A percentile compares a stretch with the other conserved stretches of the same genome.
Conservation (phyloP, 2,329 filamentous ascomycete species). For the Arthrinium phaeospermum region DNA sequence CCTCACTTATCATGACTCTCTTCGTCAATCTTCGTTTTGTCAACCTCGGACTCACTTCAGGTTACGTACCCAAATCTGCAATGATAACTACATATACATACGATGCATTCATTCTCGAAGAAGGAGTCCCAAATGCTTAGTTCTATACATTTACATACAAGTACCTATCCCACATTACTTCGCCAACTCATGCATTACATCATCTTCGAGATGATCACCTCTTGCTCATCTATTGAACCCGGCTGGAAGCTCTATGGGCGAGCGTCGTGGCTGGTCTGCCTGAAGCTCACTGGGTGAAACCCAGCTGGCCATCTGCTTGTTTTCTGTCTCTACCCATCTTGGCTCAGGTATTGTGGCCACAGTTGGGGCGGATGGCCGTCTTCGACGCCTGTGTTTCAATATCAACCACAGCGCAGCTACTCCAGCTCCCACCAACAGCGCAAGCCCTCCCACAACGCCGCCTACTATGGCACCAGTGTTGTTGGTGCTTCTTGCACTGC, state of each 20-base stretch:
- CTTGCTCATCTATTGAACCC: background rate
- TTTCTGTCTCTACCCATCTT: background rate
- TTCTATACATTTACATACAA: background rate
- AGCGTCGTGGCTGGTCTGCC: background rate
- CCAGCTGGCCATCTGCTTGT: background rate
- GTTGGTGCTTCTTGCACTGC: background rate
- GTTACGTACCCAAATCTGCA: background rate
- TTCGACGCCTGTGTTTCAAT: background rate
- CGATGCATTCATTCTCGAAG: no score
- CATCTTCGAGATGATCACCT: background rate
- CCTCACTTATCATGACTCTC: background rate
- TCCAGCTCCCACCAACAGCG: background rate
- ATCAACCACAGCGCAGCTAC: background rate
- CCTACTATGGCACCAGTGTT: constrained; percentile 15
- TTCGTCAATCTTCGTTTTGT: background rate
- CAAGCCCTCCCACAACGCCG: constrained; percentile 11
- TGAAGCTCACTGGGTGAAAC: background rate
- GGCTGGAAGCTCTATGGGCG: background rate
- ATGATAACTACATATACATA: no score
- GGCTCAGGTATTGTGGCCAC: background rate
- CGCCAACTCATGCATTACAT: background rate
- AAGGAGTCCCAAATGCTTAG: no score
- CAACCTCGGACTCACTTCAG: background rate
- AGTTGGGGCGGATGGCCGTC: background rate
- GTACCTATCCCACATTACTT: background rate